These are phyloP conservation scores for Heterobasidion annosum DNA, from an alignment of 1,284 basidiomycete species.

Conservation along the genomic window DNA sequence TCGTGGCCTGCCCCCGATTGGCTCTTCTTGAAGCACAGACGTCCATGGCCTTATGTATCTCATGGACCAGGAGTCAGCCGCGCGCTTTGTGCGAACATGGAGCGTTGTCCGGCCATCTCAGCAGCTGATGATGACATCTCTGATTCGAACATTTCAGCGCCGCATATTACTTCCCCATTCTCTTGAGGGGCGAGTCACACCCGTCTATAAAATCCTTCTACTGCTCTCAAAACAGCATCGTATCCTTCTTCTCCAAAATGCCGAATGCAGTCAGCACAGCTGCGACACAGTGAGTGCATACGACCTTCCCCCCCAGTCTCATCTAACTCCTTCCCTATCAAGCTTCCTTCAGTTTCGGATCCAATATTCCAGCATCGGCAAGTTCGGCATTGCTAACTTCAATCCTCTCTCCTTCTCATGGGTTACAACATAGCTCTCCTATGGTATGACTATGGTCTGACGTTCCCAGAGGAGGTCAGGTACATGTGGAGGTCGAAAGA, in stretches of 20 bases:
- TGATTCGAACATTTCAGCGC: too few relatives aligned
- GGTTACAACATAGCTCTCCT: constrained; percentile 10
- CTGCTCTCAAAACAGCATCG: too few relatives aligned
- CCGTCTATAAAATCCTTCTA: too few relatives aligned
- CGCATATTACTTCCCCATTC: too few relatives aligned
- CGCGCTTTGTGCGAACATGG: too few relatives aligned
- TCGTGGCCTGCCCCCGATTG: too few relatives aligned
- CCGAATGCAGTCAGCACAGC: not conserved
- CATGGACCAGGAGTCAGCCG: too few relatives aligned
- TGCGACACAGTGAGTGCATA: not conserved
- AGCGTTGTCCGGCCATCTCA: too few relatives aligned
- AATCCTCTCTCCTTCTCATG: not conserved
- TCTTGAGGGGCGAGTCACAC: too few relatives aligned
- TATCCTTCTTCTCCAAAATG: not conserved
- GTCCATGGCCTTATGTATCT: too few relatives aligned
- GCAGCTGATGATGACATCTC: too few relatives aligned
- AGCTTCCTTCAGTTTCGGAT: constrained; percentile 20
- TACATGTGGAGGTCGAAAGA: constrained; percentile 21
- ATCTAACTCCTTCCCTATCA: not conserved
- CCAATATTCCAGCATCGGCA: constrained; percentile 23
- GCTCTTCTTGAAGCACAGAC: too few relatives aligned
- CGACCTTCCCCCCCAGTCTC: not conserved
- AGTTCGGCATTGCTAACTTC: not conserved
- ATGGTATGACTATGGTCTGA: constrained; percentile 25
- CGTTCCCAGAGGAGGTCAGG: constrained; percentile 20